phyloP scores from a whole-genome alignment of 2,329 filamentous ascomycete genomes.

The Scedosporium apiospermum region DNA sequence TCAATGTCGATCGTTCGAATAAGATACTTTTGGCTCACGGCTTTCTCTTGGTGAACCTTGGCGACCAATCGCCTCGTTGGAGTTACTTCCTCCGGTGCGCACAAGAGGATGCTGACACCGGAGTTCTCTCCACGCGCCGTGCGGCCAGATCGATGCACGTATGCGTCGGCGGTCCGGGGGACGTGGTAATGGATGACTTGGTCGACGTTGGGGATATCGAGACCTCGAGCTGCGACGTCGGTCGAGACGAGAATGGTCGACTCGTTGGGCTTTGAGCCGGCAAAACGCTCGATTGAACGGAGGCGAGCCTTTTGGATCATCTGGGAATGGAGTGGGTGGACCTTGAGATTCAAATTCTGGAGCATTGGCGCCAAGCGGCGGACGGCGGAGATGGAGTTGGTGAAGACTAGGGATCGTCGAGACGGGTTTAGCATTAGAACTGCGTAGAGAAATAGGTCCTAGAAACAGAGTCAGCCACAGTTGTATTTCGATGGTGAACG shows the following conservation, averaged over 20 bases:
- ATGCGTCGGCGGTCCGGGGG: conserved; percentile 81
- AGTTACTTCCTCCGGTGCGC: conserved; percentile 80
- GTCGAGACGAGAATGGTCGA: conserved; percentile 75
- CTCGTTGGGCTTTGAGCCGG: conserved; percentile 44
- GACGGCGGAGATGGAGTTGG: conserved; percentile 90
- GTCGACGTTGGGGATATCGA: conserved; percentile 86
- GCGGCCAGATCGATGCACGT: conserved; percentile 90
- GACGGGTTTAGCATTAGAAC: conserved; percentile 75
- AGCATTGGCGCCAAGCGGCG: conserved; percentile 78
- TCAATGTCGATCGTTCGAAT: conserved; percentile 80
- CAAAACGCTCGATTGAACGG: conserved; percentile 86
- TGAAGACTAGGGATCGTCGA: conserved; percentile 79
- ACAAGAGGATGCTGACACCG: conserved; percentile 80
- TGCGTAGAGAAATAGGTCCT: conserved; percentile 89
- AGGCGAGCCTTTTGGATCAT: conserved; percentile 95
- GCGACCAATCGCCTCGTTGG: conserved; percentile 75
- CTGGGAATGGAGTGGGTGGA: conserved; percentile 75
- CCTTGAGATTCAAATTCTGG: conserved; percentile 69
- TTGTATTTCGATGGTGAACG: not conserved
- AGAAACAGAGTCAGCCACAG: conserved; percentile 1
- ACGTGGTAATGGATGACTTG: conserved; percentile 93
- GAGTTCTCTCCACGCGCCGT: conserved; percentile 74
- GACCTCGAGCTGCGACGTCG: conserved; percentile 84
- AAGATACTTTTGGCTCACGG: conserved; percentile 48
- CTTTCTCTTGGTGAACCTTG: conserved; percentile 67